Evolutionary conservation across 108 stramenopile genomes (phyloP).

Genomic region (Cyclotella cryptica): DNA sequence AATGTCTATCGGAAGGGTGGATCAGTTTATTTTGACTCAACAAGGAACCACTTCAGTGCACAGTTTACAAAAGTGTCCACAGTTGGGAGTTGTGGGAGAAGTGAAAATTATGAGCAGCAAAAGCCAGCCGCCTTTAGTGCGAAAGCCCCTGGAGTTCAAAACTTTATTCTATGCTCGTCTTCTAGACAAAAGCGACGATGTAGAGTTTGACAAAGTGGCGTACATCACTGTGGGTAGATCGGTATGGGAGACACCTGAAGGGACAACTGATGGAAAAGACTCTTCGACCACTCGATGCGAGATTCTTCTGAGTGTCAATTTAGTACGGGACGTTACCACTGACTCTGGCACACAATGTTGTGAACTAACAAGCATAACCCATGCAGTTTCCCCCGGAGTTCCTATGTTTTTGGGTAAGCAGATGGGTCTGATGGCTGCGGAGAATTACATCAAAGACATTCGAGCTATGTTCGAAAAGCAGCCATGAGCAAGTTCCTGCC

Average conservation of each 20-base stretch:
- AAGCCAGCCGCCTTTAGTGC: constrained; percentile 57
- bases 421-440: constrained; percentile 57
- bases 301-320: constrained; percentile 62
- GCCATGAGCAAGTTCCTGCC: background rate
- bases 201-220: constrained; percentile 39
- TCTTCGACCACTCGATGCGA: constrained; percentile 57
- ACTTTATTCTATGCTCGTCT: constrained; percentile 57
- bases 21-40: constrained; percentile 52
- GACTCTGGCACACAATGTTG: constrained; percentile 30
- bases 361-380: constrained; percentile 68
- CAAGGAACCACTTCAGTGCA: constrained; percentile 41
- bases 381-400: constrained; percentile 61
- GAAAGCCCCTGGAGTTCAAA: constrained; percentile 62
- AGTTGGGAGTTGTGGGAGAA: constrained; percentile 53
- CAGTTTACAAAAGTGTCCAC: constrained; percentile 19
- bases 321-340: constrained; percentile 55
- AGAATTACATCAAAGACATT: constrained; percentile 66
- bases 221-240: constrained; percentile 67
- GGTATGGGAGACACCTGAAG: constrained; percentile 58
- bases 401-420: constrained; percentile 64
- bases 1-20: constrained; percentile 66
- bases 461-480: constrained; percentile 51
- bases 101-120: constrained; percentile 61
- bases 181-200: constrained; percentile 34
- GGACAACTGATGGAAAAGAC: constrained; percentile 29